Evolutionary conservation across 305 asterid genomes (phyloP).

Genomic region (Fraxinus floribunda): DNA sequence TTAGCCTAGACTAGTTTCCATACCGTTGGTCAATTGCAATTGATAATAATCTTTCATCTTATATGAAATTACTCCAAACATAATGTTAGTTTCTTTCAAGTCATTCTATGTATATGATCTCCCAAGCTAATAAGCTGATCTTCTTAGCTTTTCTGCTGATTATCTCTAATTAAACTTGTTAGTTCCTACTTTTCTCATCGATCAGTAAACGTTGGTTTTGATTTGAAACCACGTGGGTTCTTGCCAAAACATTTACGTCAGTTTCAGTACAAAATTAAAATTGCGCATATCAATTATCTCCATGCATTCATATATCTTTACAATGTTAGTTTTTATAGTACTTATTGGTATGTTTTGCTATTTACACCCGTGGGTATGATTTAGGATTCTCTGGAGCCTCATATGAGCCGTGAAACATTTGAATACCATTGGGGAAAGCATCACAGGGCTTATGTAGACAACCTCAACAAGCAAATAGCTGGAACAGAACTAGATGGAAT

Average conservation of each 20-base stretch:
- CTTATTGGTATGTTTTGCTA: neutral
- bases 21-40: neutral
- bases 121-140: neutral
- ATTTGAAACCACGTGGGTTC: neutral
- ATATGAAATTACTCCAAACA: neutral
- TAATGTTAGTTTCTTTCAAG: neutral
- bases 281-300: neutral
- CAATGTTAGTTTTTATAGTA: neutral
- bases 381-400: constrained; percentile 92
- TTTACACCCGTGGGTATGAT: constrained; percentile 21
- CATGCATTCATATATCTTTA: neutral
- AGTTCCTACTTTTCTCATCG: neutral
- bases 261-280: neutral
- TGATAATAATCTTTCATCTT: neutral
- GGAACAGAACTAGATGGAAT: constrained; percentile 74
- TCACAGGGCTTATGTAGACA: constrained; percentile 82
- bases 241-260: neutral
- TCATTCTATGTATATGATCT: neutral
- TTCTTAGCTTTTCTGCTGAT: neutral
- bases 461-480: constrained; percentile 87
- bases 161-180: neutral
- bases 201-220: neutral
- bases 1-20: neutral
- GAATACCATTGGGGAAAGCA: constrained; percentile 99
- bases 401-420: constrained; percentile 79